Base-by-base conservation (phyloP, 2,329 filamentous ascomycete species). In the Diaporthe helianthi region DNA sequence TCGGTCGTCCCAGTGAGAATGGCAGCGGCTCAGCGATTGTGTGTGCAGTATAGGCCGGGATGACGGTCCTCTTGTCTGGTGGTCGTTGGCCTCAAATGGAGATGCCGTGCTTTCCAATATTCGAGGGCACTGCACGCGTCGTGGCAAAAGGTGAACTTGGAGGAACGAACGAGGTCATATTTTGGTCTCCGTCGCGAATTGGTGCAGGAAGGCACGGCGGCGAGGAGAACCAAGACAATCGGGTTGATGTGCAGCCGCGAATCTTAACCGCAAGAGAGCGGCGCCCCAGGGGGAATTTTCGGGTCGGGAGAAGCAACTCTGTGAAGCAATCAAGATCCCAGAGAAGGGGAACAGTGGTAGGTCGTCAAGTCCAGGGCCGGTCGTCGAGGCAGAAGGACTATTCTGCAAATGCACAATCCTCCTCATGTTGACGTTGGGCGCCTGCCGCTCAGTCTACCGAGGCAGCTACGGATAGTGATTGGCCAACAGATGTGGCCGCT, bases 391-490 rank as follows among this genome's bases (percentile, higher is more conserved):
- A 61, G 58, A 22, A 61, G 58, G 17, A 49, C 7, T 24, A 44
- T 26, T 47, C 58, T 63, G 44, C 58, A 26, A 46, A 36, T 46
- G 58, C 58, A 26, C 58, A 12, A 31, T n/a, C 58, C 58, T 38
- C 17, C n/a, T n/a, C 41, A 49, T 63, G 58, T 63, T 63, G 58
- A 63, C 58, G 58, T 63, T 63, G 26, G 55, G 58, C 58, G 44
- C 41, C 58, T 63, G 41, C 58, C 58, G 44, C 58, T 49, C 58
- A 49, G 58, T 63, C 58, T n/a, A 49, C 44, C 36, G 15, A 19
- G 15, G 29, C 58, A 26, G 58, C 58, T 26, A 29, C 58, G 13
- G 29, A 29, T 29, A 49, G 41, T 63, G 58, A 63, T 63, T 63
- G 58, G 58, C 58, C 9, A 36, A 29, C n/a, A 36, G 29, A 29